Evolutionary conservation across 2,329 filamentous ascomycete genomes (phyloP).

Genomic region (Zalaria obscura): DNA sequence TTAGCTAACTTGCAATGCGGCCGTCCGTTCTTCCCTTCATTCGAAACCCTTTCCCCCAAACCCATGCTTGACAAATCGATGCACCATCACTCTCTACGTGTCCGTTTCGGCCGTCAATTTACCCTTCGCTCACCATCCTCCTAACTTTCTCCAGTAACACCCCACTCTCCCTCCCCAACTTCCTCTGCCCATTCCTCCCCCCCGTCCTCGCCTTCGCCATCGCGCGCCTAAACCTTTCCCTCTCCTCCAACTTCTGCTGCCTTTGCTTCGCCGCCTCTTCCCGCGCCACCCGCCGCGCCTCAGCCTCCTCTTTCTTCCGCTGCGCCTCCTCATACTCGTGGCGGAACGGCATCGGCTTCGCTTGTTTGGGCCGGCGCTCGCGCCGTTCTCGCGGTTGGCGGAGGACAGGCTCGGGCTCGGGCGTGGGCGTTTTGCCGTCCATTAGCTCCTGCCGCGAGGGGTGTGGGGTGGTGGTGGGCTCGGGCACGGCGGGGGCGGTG

Average conservation of each 20-base stretch:
- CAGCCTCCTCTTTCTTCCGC: slow-evolving; percentile 47
- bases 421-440: slow-evolving; percentile 9
- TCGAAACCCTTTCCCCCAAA: no score
- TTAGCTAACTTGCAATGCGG: no score
- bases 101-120: no score
- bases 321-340: slow-evolving; percentile 33
- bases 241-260: slow-evolving; percentile 37
- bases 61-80: no score
- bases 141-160: slow-evolving; percentile 66
- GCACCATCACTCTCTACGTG: neutral
- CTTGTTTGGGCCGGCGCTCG: slow-evolving; percentile 19
- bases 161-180: slow-evolving; percentile 67
- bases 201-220: slow-evolving; percentile 49
- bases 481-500: slow-evolving; percentile 10
- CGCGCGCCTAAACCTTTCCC: slow-evolving; percentile 55
- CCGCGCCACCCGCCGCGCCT: slow-evolving; percentile 41
- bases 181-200: slow-evolving; percentile 57
- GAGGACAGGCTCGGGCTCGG: slow-evolving; percentile 8
- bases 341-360: slow-evolving; percentile 28
- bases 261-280: slow-evolving; percentile 52
- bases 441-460: slow-evolving; percentile 19
- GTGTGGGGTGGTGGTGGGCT: slow-evolving; percentile 32
- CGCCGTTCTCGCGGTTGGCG: slow-evolving; percentile 10
- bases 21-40: no score
- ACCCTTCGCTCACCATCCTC: slow-evolving; percentile 43